These are phyloP conservation scores for Lactarius akahatsu DNA, from an alignment of 768 basidiomycete species.

Conservation along the genomic window DNA sequence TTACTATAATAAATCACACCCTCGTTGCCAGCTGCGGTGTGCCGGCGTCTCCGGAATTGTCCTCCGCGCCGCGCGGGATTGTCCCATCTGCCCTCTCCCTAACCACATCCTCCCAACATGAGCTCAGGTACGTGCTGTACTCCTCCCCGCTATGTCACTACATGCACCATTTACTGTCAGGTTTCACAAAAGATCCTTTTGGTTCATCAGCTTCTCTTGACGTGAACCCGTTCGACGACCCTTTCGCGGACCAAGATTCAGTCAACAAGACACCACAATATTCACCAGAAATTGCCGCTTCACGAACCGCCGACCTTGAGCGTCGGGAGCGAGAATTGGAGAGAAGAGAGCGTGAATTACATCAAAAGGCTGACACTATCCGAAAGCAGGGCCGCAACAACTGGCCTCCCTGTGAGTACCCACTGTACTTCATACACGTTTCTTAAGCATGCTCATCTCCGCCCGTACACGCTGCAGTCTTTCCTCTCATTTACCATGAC, in stretches of 20 bases:
- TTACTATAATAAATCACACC: not conserved
- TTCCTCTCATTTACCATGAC: slow-evolving; percentile 91
- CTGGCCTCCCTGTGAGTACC: slow-evolving; percentile 82
- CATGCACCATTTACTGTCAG: slow-evolving; percentile 29
- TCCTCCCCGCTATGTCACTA: slow-evolving; percentile 16
- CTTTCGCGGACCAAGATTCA: slow-evolving; percentile 41
- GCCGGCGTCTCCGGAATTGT: not conserved
- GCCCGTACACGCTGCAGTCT: slow-evolving; percentile 52
- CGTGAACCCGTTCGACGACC: slow-evolving; percentile 89
- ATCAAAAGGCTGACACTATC: slow-evolving; percentile 64
- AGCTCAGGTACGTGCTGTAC: slow-evolving; percentile 26
- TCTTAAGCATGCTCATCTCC: not conserved
- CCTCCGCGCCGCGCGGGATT: not conserved
- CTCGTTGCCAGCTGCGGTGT: not conserved
- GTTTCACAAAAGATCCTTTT: slow-evolving; percentile 70
- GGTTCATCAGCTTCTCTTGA: slow-evolving; percentile 83
- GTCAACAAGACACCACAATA: slow-evolving; percentile 26
- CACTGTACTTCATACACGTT: slow-evolving; percentile 9
- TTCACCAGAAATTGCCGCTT: slow-evolving; percentile 37
- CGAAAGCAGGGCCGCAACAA: slow-evolving; percentile 82
- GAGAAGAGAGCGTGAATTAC: slow-evolving; percentile 73
- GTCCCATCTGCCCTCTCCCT: slow-evolving; percentile 5
- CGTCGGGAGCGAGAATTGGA: slow-evolving; percentile 81
- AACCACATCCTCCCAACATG: slow-evolving; percentile 14
- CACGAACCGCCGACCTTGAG: slow-evolving; percentile 62